Evolutionary conservation across 2,329 filamentous ascomycete species (phyloP), one percentile per base, ranked within the genome.

Genomic region (Verticillium klebahnii): DNA sequence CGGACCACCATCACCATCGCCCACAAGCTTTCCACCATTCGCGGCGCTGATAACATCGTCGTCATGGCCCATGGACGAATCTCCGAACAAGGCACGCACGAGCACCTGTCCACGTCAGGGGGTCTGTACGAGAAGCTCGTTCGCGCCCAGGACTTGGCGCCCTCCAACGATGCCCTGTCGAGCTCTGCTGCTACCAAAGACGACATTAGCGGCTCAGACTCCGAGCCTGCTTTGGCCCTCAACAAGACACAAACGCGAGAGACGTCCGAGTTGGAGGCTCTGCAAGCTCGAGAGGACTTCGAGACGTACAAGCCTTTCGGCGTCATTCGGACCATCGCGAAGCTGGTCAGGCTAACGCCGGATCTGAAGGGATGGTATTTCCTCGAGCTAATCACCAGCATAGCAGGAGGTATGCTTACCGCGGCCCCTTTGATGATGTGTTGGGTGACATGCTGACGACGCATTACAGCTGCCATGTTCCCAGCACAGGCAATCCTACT

Each of bases 1-100:
- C 76, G 85, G 17, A 88, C 85, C 1, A 87, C 84, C 0, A 83
- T 88, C 58, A 77, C 85, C 15, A 85, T 88, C 56, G 85, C 85
- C 0, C 82, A 85, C 69, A 72, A 81, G 2, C 72, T 85, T 3
- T 79, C 78, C 0, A 84, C 82, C 1, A 80, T 84, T 62, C 78
- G 77, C 64, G 75, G 82, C 60, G 85, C 85, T 0, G 83, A 88
- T 65, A 79, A 82, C 60, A 88, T 88, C 54, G 72, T 87, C 9
- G 85, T 88, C 5, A 72, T 88, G 57, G 74, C 81, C 11, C 74
- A 81, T 62, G 85, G 85, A 0, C 70, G 75, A 55, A 78, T 85
- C 8, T 73, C 84, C 7, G 85, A 88, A 69, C 74, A 83, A 67
- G 85, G 85, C 0, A 84, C 79, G 1, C 85, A 88, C 61, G 78